Base-by-base conservation (phyloP, 1,139 yeast genomes). In the Diutina catenulata region DNA sequence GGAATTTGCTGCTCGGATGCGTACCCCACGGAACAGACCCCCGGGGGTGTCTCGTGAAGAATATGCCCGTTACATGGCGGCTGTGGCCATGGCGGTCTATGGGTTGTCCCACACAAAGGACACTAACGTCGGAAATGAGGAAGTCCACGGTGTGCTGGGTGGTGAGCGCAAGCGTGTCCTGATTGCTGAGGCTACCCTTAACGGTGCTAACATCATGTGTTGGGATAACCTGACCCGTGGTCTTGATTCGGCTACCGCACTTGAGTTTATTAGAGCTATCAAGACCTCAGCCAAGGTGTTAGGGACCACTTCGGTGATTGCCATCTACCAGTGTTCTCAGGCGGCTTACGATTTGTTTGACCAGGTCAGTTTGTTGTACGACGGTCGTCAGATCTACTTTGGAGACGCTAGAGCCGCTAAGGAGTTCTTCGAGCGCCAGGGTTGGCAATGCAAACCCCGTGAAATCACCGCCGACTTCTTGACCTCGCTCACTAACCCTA, bases 401-500 rank as follows among this genome's bases (percentile, higher is more conserved):
- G 58, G 58, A 33, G 42, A 41, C 27, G 52, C 53, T 27, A 42
- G 38, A 28, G 33, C 38, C 13, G 58, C 58, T 38, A 53, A 47
- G 44, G 50, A 49, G 7, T 54, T 37, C 38, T 54, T 54, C 41
- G 38, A 49, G 28, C 40, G 44, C 14, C 50, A 49, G 55, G 58
- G 58, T 22, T 54, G 49, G 49, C 51, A 51, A 36, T 47, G 76
- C 51, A 76, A 76, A 11, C 56, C 62, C 38, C 64, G 79, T 56
- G 77, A 72, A 52, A 67, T 72, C 18, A 70, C 76, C n/a, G 75
- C 78, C 15, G 95, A 84, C 55, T 84, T 73, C 56, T 62, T 84
- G 50, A 83, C 94, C 2, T 75, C 93, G 1, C 62, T 83, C 38
- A 80, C 94, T 3, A 77, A 78, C 48, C 88, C 94, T 6, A 59